Conservation (phyloP, 305 asterid genomes). For the Solanum hybrid region DNA sequence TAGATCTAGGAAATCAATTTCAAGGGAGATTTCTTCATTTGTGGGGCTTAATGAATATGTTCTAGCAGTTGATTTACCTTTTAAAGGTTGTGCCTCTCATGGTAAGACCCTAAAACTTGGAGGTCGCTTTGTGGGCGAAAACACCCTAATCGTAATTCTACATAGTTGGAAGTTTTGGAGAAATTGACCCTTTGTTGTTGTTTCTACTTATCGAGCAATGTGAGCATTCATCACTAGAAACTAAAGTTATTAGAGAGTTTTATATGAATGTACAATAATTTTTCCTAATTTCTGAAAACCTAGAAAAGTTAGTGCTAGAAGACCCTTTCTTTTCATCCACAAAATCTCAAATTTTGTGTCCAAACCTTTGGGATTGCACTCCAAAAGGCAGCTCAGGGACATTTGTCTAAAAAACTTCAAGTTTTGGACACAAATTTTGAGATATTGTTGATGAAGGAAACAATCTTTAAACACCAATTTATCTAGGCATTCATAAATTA, state of each 20-base stretch:
- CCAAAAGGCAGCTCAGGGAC: neutral
- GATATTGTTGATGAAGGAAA: neutral
- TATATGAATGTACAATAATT: neutral
- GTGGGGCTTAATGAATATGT: neutral
- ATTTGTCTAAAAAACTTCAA: neutral
- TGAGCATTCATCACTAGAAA: neutral
- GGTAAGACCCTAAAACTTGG: neutral
- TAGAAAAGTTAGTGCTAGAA: neutral
- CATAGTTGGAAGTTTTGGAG: neutral
- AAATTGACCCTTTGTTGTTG: neutral
- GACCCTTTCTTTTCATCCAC: neutral
- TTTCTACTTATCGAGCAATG: neutral
- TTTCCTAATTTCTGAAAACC: neutral
- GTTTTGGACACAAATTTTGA: neutral
- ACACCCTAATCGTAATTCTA: neutral
- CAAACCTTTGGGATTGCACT: neutral
- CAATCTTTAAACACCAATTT: neutral
- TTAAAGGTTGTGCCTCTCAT: neutral
- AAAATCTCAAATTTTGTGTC: neutral
- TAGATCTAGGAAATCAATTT: neutral
- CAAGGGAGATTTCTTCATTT: neutral
- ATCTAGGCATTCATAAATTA: neutral
- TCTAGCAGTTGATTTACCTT: neutral
- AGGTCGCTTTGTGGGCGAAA: neutral
- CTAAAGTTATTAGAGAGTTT: neutral